These are phyloP conservation scores for Leccinum pellstonianum DNA, from an alignment of 768 basidiomycete genomes.

Conservation along the genomic window DNA sequence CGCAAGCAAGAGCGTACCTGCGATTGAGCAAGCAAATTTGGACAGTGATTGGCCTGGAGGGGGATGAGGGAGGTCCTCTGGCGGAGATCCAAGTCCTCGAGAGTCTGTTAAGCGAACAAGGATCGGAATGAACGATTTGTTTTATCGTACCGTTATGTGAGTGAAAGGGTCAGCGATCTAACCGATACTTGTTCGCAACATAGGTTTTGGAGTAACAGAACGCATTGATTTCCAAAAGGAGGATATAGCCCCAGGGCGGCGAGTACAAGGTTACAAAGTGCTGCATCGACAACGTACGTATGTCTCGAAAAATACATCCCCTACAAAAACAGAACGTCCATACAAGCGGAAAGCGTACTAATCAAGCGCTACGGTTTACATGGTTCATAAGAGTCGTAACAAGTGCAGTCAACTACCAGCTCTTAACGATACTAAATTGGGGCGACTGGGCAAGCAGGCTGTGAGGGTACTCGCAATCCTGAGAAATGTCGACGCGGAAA, in stretches of 20 bases:
- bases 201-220: neutral
- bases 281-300: neutral
- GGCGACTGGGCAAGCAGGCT: constrained; percentile 70
- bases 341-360: neutral
- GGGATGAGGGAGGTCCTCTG: constrained; percentile 60
- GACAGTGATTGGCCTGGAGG: constrained; percentile 55
- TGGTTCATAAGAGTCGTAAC: constrained; percentile 23
- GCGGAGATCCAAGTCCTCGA: constrained; percentile 50
- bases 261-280: neutral
- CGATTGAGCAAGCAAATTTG: constrained; percentile 42
- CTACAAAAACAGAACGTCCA: neutral
- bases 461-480: constrained; percentile 38
- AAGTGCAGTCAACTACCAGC: constrained; percentile 37
- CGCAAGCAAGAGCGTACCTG: constrained; percentile 39
- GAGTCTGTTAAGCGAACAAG: constrained; percentile 34
- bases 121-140: neutral
- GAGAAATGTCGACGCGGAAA: constrained; percentile 74
- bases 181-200: neutral
- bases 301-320: neutral
- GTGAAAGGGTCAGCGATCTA: neutral
- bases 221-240: neutral
- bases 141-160: neutral
- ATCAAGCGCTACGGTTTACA: neutral
- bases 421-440: constrained; percentile 50
- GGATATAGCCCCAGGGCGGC: neutral